A percentile compares a stretch with the other conserved stretches of the same genome.
Evolutionary conservation across 305 asterid genomes (phyloP).

Genomic region (Striga hermonthica): DNA sequence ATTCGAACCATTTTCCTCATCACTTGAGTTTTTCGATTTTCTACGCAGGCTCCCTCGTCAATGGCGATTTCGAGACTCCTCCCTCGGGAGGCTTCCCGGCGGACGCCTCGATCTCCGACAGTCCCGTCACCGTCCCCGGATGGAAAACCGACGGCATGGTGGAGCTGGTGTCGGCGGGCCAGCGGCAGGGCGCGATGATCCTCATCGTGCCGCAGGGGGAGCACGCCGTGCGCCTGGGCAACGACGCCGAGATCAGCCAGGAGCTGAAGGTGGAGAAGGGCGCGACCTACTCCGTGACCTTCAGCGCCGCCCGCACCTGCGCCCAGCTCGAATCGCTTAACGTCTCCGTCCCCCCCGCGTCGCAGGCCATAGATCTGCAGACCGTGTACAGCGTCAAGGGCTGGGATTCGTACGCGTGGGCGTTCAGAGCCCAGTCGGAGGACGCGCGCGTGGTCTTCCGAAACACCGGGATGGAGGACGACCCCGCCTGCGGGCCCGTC

Average conservation of each 20-base stretch:
- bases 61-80: slow-evolving; percentile 85
- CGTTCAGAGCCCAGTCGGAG: slow-evolving; percentile 65
- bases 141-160: slow-evolving; percentile 86
- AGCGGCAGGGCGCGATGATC: slow-evolving; percentile 95
- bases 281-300: slow-evolving; percentile 70
- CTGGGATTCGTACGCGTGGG: slow-evolving; percentile 94
- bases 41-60: slow-evolving; percentile 56
- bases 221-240: slow-evolving; percentile 77
- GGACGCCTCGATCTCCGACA: slow-evolving; percentile 41
- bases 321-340: slow-evolving; percentile 95
- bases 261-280: slow-evolving; percentile 75
- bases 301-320: slow-evolving; percentile 96
- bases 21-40: too few species aligned
- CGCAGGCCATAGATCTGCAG: slow-evolving; percentile 89
- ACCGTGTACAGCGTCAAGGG: slow-evolving; percentile 85
- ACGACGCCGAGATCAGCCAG: slow-evolving; percentile 91
- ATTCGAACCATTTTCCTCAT: too few species aligned
- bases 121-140: slow-evolving; percentile 51
- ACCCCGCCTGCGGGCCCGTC: slow-evolving; percentile 94
- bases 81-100: slow-evolving; percentile 69
- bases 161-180: slow-evolving; percentile 76
- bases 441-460: slow-evolving; percentile 55
- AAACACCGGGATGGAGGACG: slow-evolving; percentile 98
- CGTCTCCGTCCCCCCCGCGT: slow-evolving; percentile 78
- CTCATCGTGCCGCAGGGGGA: slow-evolving; percentile 86